Base-by-base conservation (phyloP, 2,329 filamentous ascomycete species). In the Alternaria dauci region DNA sequence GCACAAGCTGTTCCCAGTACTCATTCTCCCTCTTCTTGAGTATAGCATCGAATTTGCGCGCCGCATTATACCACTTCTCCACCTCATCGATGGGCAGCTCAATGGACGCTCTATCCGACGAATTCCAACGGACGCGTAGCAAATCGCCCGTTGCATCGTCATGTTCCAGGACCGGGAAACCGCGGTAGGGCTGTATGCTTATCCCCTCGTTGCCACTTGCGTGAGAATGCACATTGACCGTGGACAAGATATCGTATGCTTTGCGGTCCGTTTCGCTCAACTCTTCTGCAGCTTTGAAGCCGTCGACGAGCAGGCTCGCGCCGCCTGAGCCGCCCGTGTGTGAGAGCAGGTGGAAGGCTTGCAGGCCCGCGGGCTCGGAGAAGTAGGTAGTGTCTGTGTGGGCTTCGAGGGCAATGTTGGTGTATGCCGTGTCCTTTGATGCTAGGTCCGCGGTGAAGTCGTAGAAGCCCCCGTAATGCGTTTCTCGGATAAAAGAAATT, bases 361-460 rank as follows among this genome's bases (percentile, higher is more conserved):
- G 95, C 34, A 99, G 85, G 9, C 94, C 93, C 2, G 92, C 89
- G 0, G 95, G 94, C 65, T 98, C 94, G 23, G 88, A 93, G 80
- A 98, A 98, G 79, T 99, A 98, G 1, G 94, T 97, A 7, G 88
- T 98, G 80, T 99, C 95, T 1, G 94, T 98, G 78, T 99, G 95
- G 1, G 91, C 90, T 20, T 88, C 87, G 3, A 99, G 86, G 1
- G 89, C 89, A 52, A 95, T 84, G 70, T 91, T 93, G 2, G 94
- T 97, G 81, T 98, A 99, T 4, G 93, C 93, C 2, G 92, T 96
- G 73, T 97, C 93, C 66, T 94, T 94, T 73, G 90, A 90, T 28
- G 92, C 90, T 25, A 97, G 86, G 77, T 97, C 91, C 5, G 94
- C 91, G 1, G 92, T 91, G 78, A 98, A 98, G 79, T 97, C 94